Evolutionary conservation across 805 yeast genomes (phyloP).

Genomic region (Yarrowia keelungensis): DNA sequence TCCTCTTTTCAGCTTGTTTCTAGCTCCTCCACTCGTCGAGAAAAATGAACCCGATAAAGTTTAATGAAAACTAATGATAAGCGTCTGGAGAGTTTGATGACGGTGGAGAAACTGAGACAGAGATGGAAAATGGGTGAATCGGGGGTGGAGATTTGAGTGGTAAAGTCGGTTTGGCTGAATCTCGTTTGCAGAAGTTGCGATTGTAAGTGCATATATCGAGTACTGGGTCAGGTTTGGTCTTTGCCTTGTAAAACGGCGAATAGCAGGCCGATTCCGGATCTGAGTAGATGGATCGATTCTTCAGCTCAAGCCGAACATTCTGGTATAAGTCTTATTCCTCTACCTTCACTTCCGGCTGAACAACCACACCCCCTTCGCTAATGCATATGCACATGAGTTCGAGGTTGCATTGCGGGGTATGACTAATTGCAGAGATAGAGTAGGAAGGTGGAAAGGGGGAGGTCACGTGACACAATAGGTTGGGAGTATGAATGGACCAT

Average conservation of each 20-base stretch:
- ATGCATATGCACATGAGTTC: conserved; percentile 24
- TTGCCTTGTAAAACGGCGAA: too few relatives aligned
- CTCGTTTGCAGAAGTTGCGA: not conserved
- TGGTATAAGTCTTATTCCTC: not conserved
- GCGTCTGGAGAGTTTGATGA: conserved; percentile 30
- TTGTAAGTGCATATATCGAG: not conserved
- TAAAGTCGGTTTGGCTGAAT: not conserved
- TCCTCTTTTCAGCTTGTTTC: not conserved
- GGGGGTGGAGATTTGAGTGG: not conserved
- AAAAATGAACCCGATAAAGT: not conserved
- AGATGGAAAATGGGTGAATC: too few relatives aligned
- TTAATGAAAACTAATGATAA: conserved; percentile 6
- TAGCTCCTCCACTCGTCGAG: too few relatives aligned
- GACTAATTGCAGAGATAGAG: not conserved
- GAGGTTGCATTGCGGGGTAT: conserved; percentile 25
- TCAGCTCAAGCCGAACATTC: not conserved
- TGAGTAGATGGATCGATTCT: not conserved
- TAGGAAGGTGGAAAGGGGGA: not conserved
- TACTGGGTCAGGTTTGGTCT: not conserved
- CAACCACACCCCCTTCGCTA: not conserved
- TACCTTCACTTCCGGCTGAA: not conserved
- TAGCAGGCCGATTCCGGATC: not conserved
- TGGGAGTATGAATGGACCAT: not conserved
- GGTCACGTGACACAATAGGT: not conserved
- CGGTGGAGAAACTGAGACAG: conserved; percentile 5